phyloP scores from a whole-genome alignment of 2,329 filamentous ascomycete species.

The Seiridium unicorne region DNA sequence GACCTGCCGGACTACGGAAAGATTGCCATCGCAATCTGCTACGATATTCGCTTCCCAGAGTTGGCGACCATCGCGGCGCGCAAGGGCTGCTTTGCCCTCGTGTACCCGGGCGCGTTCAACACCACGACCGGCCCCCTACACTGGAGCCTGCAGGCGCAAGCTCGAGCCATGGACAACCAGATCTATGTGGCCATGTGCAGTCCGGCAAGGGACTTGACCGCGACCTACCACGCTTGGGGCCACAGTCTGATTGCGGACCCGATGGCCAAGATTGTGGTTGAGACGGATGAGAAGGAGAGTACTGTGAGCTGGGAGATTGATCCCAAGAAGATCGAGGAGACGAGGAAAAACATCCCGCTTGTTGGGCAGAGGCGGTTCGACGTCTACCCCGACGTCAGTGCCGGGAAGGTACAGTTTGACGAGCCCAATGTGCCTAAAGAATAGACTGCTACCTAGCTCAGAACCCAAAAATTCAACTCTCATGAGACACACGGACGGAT shows the following conservation, averaged over 20 bases:
- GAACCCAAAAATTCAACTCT: not conserved
- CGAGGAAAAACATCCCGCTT: constrained; percentile 80
- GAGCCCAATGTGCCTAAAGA: constrained; percentile 18
- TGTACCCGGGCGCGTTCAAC: constrained; percentile 98
- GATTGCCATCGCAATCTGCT: constrained; percentile 90
- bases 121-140: constrained; percentile 88
- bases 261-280: constrained; percentile 75
- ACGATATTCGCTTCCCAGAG: constrained; percentile 96
- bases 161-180: constrained; percentile 89
- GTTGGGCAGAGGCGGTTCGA: constrained; percentile 86
- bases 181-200: constrained; percentile 91
- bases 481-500: not conserved
- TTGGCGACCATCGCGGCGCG: constrained; percentile 85
- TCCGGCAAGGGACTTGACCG: constrained; percentile 75
- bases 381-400: constrained; percentile 87
- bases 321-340: constrained; percentile 67
- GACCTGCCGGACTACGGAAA: constrained; percentile 86
- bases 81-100: constrained; percentile 78
- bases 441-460: not conserved
- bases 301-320: constrained; percentile 73
- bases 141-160: constrained; percentile 81
- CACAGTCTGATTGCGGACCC: constrained; percentile 89
- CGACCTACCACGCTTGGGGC: constrained; percentile 85
- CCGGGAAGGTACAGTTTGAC: constrained; percentile 45
- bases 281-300: constrained; percentile 76